A percentile compares a stretch with the other conserved stretches of the same genome.
These are phyloP conservation scores for Aspergillus viridinutans DNA, from an alignment of 2,329 filamentous ascomycete genomes.

Conservation along the genomic window DNA sequence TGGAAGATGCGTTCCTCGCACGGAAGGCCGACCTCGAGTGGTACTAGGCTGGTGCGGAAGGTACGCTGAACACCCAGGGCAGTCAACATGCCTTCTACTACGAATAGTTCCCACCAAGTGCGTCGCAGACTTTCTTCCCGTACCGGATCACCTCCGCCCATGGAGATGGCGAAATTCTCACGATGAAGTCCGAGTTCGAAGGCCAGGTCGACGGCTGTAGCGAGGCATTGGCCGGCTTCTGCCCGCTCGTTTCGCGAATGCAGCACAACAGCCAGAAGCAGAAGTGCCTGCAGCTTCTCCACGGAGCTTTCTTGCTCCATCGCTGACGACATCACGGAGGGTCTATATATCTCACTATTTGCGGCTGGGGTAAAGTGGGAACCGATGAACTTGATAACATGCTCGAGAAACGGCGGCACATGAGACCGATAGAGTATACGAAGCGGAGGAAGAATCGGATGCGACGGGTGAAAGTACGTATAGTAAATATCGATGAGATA, in stretches of 20 bases:
- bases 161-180: constrained; percentile 58
- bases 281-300: constrained; percentile 70
- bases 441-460: constrained; percentile 54
- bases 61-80: constrained; percentile 53
- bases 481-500: constrained; percentile 54
- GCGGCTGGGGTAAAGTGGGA: constrained; percentile 49
- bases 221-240: constrained; percentile 63
- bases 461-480: constrained; percentile 51
- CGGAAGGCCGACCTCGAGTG: constrained; percentile 67
- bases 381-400: constrained; percentile 55
- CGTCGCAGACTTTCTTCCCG: constrained; percentile 79
- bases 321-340: constrained; percentile 28
- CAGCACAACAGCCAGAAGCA: constrained; percentile 71
- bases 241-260: constrained; percentile 71
- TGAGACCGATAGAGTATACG: constrained; percentile 35
- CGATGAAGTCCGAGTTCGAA: constrained; percentile 73
- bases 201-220: constrained; percentile 65
- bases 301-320: constrained; percentile 44
- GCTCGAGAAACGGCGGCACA: constrained; percentile 46
- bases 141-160: constrained; percentile 62
- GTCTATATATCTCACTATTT: constrained; percentile 43
- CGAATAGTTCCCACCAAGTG: constrained; percentile 85
- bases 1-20: constrained; percentile 71
- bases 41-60: constrained; percentile 66
- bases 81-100: constrained; percentile 80